phyloP scores from a whole-genome alignment of 176 grass and related monocot genomes.

The Aechmea fasciata region DNA sequence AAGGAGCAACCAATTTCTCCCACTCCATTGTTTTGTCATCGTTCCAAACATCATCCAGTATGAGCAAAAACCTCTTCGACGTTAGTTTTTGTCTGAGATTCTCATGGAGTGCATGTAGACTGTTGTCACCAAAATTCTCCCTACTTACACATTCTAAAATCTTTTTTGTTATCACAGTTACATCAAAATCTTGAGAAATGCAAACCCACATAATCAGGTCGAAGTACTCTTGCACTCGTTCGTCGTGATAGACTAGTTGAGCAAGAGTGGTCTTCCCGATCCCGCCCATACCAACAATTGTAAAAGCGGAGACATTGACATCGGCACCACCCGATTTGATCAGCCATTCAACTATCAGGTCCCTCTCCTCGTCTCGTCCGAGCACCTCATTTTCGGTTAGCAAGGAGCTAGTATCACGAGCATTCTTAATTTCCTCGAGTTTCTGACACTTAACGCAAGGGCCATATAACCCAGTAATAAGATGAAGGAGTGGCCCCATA shows the following conservation, averaged over 20 bases:
- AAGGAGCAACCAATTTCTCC: conserved; percentile 5
- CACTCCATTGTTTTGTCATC: neutral
- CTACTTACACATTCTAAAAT: conserved; percentile 1
- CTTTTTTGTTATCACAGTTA: neutral
- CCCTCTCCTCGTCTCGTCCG: no score
- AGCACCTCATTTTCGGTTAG: no score
- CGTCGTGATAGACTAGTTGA: conserved; percentile 7
- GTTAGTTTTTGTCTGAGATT: neutral
- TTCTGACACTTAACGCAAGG: no score
- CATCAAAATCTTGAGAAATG: conserved; percentile 11
- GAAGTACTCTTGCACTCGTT: conserved; percentile 5
- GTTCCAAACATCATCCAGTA: conserved; percentile 29
- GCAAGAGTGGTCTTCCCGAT: conserved; percentile 14
- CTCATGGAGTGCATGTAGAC: conserved; percentile 11
- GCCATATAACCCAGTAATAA: no score
- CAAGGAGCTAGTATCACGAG: no score
- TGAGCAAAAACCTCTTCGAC: conserved; percentile 17
- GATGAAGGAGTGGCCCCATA: no score
- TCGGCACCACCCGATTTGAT: no score
- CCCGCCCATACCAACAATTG: no score
- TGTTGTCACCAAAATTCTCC: neutral
- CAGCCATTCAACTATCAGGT: no score
- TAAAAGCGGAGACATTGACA: no score
- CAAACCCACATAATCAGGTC: conserved; percentile 15
- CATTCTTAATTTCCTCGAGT: no score